Evolutionary conservation across 768 basidiomycete genomes (phyloP).

Genomic region (Paxillus ammoniavirescens): DNA sequence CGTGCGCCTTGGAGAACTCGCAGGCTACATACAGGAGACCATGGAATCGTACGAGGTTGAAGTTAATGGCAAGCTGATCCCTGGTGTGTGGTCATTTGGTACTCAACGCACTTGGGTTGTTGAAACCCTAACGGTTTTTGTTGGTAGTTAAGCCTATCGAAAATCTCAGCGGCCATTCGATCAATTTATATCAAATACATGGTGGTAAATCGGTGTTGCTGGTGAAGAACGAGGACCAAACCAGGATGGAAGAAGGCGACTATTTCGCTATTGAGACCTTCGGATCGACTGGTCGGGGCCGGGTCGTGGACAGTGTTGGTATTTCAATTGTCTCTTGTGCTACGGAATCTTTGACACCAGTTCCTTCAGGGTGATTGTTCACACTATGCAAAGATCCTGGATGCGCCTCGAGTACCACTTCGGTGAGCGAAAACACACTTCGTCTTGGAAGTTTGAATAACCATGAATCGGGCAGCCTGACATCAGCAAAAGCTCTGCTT

Average conservation of each 20-base stretch:
- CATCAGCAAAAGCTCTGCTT: conserved; percentile 81
- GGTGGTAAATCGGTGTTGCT: conserved; percentile 91
- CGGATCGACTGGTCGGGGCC: conserved; percentile 92
- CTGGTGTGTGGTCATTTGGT: conserved; percentile 46
- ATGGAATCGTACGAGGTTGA: conserved; percentile 99
- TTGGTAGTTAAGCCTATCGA: conserved; percentile 84
- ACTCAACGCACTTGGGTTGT: background rate
- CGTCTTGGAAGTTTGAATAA: background rate
- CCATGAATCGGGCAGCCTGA: conserved; percentile 51
- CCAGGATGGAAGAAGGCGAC: conserved; percentile 99
- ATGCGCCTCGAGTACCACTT: conserved; percentile 71
- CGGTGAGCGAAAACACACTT: conserved; percentile 46
- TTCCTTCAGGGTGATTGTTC: conserved; percentile 79
- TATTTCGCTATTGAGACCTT: conserved; percentile 99
- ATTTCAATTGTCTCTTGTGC: conserved; percentile 11
- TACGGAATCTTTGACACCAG: background rate
- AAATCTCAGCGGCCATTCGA: conserved; percentile 94
- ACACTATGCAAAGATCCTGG: conserved; percentile 78
- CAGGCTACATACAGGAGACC: conserved; percentile 90
- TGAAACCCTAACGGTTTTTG: background rate
- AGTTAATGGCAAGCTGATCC: conserved; percentile 77
- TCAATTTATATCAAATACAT: conserved; percentile 88
- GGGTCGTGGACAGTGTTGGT: conserved; percentile 75
- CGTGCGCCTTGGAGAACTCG: conserved; percentile 89
- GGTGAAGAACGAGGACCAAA: conserved; percentile 85